phyloP scores from a whole-genome alignment of 768 basidiomycete species.

The Phlebiopsis gigantea region DNA sequence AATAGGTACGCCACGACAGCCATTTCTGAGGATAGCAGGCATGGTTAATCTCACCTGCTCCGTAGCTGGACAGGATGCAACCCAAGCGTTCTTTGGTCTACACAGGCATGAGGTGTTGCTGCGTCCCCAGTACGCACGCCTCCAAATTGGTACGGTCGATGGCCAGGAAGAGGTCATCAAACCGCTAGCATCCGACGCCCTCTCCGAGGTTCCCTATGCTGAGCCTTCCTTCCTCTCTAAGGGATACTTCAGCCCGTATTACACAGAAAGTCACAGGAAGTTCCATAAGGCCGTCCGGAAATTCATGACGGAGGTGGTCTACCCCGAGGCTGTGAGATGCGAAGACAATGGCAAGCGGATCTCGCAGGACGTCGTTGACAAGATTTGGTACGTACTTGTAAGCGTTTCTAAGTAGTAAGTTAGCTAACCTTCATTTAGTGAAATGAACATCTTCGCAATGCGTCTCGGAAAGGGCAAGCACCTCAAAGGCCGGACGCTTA shows the following conservation, averaged over 20 bases:
- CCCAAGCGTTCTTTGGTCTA: slow-evolving; percentile 78
- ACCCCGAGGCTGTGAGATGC: slow-evolving; percentile 67
- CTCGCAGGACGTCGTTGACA: slow-evolving; percentile 78
- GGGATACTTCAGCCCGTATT: slow-evolving; percentile 74
- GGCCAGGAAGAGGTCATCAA: slow-evolving; percentile 55
- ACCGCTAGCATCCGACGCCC: slow-evolving; percentile 50
- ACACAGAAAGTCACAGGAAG: slow-evolving; percentile 61
- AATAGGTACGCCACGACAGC: slow-evolving; percentile 45
- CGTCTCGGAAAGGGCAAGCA: slow-evolving; percentile 88
- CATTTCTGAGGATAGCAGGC: background rate
- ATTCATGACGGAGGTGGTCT: slow-evolving; percentile 72
- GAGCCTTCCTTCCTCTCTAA: slow-evolving; percentile 77
- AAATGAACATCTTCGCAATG: slow-evolving; percentile 80
- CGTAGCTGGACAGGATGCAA: slow-evolving; percentile 67
- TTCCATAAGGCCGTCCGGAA: slow-evolving; percentile 75
- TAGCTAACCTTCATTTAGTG: slow-evolving; percentile 34
- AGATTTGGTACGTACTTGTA: slow-evolving; percentile 58
- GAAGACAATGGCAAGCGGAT: slow-evolving; percentile 88
- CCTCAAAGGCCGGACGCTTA: slow-evolving; percentile 67
- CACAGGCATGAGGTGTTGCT: slow-evolving; percentile 79
- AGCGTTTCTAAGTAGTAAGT: background rate
- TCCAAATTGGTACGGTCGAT: slow-evolving; percentile 58
- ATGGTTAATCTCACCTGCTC: background rate
- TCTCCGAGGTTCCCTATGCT: slow-evolving; percentile 77
- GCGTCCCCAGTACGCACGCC: slow-evolving; percentile 65